A percentile compares a stretch with the other conserved stretches of the same genome.
Evolutionary conservation across 2,329 filamentous ascomycete species (phyloP).

Genomic region (Hymenotorrendiella dingleyae): DNA sequence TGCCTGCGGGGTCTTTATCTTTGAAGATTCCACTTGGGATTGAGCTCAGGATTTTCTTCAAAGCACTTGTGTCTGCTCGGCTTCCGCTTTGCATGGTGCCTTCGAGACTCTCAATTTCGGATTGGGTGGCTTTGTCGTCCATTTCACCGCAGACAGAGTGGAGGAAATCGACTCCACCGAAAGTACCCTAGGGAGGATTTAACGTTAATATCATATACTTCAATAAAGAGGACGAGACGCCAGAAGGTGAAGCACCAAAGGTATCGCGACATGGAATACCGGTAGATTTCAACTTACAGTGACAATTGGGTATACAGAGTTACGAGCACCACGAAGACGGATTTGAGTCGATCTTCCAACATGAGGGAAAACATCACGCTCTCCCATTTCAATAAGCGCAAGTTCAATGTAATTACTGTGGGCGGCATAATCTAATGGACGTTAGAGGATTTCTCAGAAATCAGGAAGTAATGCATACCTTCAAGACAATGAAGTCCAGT

Average conservation of each 20-base stretch:
- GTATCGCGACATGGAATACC: neutral
- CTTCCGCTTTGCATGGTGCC: conserved; percentile 65
- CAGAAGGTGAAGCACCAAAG: neutral
- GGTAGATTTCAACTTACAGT: conserved; percentile 51
- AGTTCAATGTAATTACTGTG: conserved; percentile 93
- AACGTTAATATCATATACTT: neutral
- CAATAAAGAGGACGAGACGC: neutral
- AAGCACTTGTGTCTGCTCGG: conserved; percentile 62
- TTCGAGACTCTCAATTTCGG: conserved; percentile 83
- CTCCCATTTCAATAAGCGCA: conserved; percentile 79
- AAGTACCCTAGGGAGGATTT: conserved; percentile 52
- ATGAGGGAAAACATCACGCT: conserved; percentile 77
- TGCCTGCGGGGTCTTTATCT: conserved; percentile 64
- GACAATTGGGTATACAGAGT: conserved; percentile 70
- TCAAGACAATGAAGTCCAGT: conserved; percentile 88
- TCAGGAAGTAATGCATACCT: conserved; percentile 20
- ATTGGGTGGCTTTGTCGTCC: conserved; percentile 84
- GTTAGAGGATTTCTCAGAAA: conserved; percentile 23
- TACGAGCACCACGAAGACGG: conserved; percentile 58
- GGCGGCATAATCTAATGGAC: conserved; percentile 65
- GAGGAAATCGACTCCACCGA: conserved; percentile 90
- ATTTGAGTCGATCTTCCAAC: conserved; percentile 72
- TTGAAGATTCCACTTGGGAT: conserved; percentile 79
- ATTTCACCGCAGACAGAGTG: conserved; percentile 78
- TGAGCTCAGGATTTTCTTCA: conserved; percentile 74